These are phyloP conservation scores for Phytomonas sp. DNA, from an alignment of 208 protist species.

Conservation along the genomic window DNA sequence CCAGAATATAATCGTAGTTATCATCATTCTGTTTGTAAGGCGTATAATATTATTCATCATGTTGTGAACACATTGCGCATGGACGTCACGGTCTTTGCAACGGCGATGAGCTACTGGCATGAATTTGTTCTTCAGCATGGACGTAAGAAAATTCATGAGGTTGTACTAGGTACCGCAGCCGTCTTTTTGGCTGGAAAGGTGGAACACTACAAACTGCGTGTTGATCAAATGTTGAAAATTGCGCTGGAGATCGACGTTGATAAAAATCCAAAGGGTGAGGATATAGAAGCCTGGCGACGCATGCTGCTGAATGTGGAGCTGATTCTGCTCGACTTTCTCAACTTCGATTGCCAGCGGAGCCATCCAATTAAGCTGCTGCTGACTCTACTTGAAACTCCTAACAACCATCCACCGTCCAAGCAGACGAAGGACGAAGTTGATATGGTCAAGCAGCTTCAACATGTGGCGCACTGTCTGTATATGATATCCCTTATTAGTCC, in stretches of 20 bases:
- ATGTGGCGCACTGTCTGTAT: conserved; percentile 46
- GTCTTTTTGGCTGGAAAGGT: conserved; percentile 82
- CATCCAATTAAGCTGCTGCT: conserved; percentile 42
- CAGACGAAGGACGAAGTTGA: conserved; percentile 5
- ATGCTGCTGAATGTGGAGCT: conserved; percentile 70
- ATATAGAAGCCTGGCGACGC: conserved; percentile 40
- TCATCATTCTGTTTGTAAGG: conserved; percentile 34
- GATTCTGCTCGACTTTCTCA: conserved; percentile 57
- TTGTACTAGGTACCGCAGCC: conserved; percentile 65
- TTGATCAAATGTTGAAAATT: conserved; percentile 39
- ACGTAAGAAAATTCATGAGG: conserved; percentile 41
- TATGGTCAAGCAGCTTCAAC: conserved; percentile 20
- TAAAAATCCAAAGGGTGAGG: conserved; percentile 11
- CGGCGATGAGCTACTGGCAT: conserved; percentile 81
- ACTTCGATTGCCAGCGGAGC: conserved; percentile 74
- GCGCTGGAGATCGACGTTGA: conserved; percentile 52
- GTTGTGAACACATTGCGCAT: conserved; percentile 49
- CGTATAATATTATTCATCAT: conserved; percentile 65
- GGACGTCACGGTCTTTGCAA: conserved; percentile 46
- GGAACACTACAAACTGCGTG: conserved; percentile 72
- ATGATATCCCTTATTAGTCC: conserved; percentile 68
- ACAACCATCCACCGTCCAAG: not conserved
- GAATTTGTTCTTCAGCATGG: conserved; percentile 64
- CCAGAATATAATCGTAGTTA: conserved; percentile 44
- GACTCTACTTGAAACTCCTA: conserved; percentile 24